phyloP scores from a whole-genome alignment of 257 asterid species.

The Orobanche coerulescens region DNA sequence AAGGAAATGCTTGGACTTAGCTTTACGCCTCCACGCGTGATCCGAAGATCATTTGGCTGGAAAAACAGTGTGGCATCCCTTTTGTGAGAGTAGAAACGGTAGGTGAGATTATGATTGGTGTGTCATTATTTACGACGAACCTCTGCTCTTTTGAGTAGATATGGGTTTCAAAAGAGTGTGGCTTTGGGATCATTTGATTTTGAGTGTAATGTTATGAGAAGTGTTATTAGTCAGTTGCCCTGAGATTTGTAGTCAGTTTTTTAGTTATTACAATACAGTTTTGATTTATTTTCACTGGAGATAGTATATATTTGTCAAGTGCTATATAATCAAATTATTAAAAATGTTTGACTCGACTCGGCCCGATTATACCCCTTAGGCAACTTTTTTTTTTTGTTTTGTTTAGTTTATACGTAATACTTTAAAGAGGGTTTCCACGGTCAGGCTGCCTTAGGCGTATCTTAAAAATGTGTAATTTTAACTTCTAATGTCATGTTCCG shows the following conservation, averaged over 20 bases:
- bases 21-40: conserved; percentile 37
- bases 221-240: neutral
- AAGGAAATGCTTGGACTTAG: conserved; percentile 70
- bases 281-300: too few species aligned
- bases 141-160: conserved; percentile 13
- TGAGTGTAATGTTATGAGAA: neutral
- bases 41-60: conserved; percentile 49
- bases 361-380: too few species aligned
- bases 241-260: neutral
- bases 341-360: too few species aligned
- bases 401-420: too few species aligned
- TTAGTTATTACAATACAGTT: neutral
- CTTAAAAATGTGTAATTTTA: too few species aligned
- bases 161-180: conserved; percentile 2
- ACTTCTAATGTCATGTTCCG: too few species aligned
- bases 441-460: too few species aligned
- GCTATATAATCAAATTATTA: too few species aligned
- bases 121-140: conserved; percentile 11
- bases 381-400: too few species aligned
- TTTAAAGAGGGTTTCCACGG: too few species aligned
- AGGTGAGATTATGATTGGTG: conserved; percentile 1
- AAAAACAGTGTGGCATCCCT: conserved; percentile 38
- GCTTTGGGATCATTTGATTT: neutral
- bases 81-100: conserved; percentile 11
- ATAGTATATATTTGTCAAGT: too few species aligned